Conservation (phyloP, 257 asterid genomes). For the Scutellaria minor region DNA sequence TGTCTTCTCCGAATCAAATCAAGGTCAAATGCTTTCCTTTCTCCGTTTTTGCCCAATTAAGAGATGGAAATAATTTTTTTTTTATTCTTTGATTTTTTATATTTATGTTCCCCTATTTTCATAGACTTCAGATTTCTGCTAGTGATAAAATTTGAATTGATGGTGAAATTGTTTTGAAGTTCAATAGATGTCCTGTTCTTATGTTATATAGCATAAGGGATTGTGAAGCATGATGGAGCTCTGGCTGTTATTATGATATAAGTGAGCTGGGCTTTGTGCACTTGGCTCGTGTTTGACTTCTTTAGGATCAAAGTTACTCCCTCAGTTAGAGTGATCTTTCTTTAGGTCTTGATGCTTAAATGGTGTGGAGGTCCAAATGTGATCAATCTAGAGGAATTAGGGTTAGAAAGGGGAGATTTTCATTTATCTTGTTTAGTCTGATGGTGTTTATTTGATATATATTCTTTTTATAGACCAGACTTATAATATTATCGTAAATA, state of each 20-base stretch:
- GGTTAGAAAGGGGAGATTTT: too few species aligned
- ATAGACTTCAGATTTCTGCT: too few species aligned
- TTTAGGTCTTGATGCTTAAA: not conserved
- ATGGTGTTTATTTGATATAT: too few species aligned
- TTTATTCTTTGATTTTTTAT: not conserved
- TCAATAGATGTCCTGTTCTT: too few species aligned
- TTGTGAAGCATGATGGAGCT: too few species aligned
- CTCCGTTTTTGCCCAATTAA: not conserved
- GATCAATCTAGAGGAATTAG: too few species aligned
- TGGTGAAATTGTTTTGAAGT: too few species aligned
- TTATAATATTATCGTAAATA: too few species aligned
- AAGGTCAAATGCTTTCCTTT: conserved; percentile 49
- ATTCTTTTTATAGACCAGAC: too few species aligned
- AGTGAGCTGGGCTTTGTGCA: not conserved
- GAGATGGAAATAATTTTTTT: not conserved
- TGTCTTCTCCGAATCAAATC: conserved; percentile 71
- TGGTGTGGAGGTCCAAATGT: not conserved
- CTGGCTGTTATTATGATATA: not conserved
- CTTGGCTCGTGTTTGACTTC: not conserved
- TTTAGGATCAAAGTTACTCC: not conserved
- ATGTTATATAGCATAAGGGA: too few species aligned
- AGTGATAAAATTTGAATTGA: too few species aligned
- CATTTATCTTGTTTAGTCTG: too few species aligned
- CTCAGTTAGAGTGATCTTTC: conserved; percentile 6
- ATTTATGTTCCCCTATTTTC: not conserved